Percentiles rank a stretch among this genome's conserved stretches.
Evolutionary conservation across 805 yeast species (phyloP).

Genomic region (Lachancea fermentati): DNA sequence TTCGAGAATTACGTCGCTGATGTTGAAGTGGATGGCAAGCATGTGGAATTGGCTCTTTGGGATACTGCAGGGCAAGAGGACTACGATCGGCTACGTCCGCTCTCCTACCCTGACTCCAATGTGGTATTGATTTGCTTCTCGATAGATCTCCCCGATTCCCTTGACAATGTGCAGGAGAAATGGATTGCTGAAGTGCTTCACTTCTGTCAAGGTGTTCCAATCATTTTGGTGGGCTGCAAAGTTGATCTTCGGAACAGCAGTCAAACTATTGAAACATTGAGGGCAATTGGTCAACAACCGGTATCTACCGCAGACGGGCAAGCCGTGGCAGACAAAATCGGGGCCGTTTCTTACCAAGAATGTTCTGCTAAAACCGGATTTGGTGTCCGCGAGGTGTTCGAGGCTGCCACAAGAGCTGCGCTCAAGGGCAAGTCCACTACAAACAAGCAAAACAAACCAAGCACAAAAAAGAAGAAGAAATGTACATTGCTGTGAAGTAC

Average conservation of each 20-base stretch:
- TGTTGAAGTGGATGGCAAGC: slow-evolving; percentile 85
- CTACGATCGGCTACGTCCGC: slow-evolving; percentile 87
- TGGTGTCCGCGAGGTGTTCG: slow-evolving; percentile 91
- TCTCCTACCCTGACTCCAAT: slow-evolving; percentile 87
- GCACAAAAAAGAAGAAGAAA: slow-evolving; percentile 58
- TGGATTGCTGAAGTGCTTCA: slow-evolving; percentile 93
- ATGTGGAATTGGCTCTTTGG: slow-evolving; percentile 92
- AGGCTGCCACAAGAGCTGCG: slow-evolving; percentile 88
- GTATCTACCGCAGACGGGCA: slow-evolving; percentile 80
- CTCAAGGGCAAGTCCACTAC: slow-evolving; percentile 49
- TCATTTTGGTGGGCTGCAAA: slow-evolving; percentile 88
- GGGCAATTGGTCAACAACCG: slow-evolving; percentile 73
- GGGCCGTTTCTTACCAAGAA: slow-evolving; percentile 80
- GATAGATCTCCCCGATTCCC: slow-evolving; percentile 84
- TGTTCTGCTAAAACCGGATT: slow-evolving; percentile 89
- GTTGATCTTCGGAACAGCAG: slow-evolving; percentile 82
- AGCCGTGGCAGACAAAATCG: slow-evolving; percentile 82
- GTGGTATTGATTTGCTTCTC: slow-evolving; percentile 90
- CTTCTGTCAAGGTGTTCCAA: slow-evolving; percentile 92
- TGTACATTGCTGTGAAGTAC: slow-evolving; percentile 57
- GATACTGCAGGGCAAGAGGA: slow-evolving; percentile 99
- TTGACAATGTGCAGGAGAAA: slow-evolving; percentile 90
- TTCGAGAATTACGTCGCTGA: slow-evolving; percentile 97
- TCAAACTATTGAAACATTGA: slow-evolving; percentile 65
- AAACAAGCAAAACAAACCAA: slow-evolving; percentile 24